A percentile compares a stretch with the other conserved stretches of the same genome.
Conservation (phyloP, 2,329 filamentous ascomycete species). For the Colletotrichum sp. region DNA sequence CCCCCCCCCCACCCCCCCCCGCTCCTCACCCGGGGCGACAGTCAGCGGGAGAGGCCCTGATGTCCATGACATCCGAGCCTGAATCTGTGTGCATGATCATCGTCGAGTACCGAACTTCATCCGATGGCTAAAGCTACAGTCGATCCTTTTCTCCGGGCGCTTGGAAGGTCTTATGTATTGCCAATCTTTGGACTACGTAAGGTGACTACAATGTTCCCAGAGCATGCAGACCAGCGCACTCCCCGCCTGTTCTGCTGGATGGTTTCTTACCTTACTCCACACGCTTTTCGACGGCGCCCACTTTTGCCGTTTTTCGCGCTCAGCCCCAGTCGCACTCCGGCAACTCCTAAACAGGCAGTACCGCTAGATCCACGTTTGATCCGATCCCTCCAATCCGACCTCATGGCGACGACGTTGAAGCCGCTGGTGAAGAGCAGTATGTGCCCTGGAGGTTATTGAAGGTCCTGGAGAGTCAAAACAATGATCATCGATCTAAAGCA, state of each 20-base stretch:
- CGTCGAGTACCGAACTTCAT: not conserved
- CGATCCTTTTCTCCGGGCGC: not conserved
- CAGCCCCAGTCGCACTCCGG: not conserved
- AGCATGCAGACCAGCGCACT: not conserved
- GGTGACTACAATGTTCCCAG: not conserved
- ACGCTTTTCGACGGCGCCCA: not conserved
- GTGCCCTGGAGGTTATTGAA: not conserved
- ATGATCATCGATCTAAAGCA: not conserved
- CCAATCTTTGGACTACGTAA: not conserved
- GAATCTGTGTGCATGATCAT: not conserved
- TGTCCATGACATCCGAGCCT: not conserved
- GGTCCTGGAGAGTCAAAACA: not conserved
- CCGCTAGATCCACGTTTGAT: not conserved
- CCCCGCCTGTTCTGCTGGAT: not conserved
- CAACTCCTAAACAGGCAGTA: not conserved
- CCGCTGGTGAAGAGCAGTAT: not conserved
- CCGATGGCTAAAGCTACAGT: not conserved
- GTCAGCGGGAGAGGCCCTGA: not conserved
- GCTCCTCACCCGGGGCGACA: too few species aligned
- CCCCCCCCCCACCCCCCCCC: too few species aligned
- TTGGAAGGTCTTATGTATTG: not conserved
- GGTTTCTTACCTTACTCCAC: not conserved
- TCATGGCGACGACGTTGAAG: not conserved
- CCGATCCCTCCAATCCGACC: not conserved
- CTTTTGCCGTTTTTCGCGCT: not conserved